Evolutionary conservation across 2,329 filamentous ascomycete species (phyloP).

Genomic region (Colletotrichum sp.): DNA sequence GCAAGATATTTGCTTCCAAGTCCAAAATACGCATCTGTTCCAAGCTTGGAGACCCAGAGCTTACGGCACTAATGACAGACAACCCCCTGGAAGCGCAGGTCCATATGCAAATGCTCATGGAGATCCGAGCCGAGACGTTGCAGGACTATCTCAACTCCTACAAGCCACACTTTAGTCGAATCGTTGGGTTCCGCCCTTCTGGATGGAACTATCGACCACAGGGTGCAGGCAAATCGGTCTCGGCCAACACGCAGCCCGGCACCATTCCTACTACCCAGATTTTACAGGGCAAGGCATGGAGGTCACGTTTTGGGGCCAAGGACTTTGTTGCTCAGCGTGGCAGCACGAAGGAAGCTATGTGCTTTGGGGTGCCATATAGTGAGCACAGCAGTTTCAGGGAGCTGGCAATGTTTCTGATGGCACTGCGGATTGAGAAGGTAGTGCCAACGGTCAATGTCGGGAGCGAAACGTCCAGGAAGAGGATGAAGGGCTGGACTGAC

Average conservation of each 20-base stretch:
- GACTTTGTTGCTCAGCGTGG: slow-evolving; percentile 85
- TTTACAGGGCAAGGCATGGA: slow-evolving; percentile 72
- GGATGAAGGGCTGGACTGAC: slow-evolving; percentile 71
- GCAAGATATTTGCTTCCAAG: slow-evolving; percentile 87
- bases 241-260: slow-evolving; percentile 54
- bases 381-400: slow-evolving; percentile 97
- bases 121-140: slow-evolving; percentile 89
- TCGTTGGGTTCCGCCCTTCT: slow-evolving; percentile 90
- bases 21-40: slow-evolving; percentile 84
- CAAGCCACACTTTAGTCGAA: slow-evolving; percentile 81
- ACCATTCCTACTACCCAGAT: slow-evolving; percentile 55
- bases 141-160: slow-evolving; percentile 85
- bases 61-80: slow-evolving; percentile 77
- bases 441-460: slow-evolving; percentile 91
- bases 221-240: slow-evolving; percentile 54
- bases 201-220: slow-evolving; percentile 92
- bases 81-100: slow-evolving; percentile 88
- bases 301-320: slow-evolving; percentile 70
- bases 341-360: slow-evolving; percentile 80
- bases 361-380: slow-evolving; percentile 93
- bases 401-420: slow-evolving; percentile 90
- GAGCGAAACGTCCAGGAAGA: slow-evolving; percentile 58
- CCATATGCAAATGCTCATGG: slow-evolving; percentile 96
- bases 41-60: slow-evolving; percentile 84
- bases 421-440: slow-evolving; percentile 83